These are phyloP conservation scores for Kwoniella sp. DNA, from an alignment of 768 basidiomycete genomes.

Conservation along the genomic window DNA sequence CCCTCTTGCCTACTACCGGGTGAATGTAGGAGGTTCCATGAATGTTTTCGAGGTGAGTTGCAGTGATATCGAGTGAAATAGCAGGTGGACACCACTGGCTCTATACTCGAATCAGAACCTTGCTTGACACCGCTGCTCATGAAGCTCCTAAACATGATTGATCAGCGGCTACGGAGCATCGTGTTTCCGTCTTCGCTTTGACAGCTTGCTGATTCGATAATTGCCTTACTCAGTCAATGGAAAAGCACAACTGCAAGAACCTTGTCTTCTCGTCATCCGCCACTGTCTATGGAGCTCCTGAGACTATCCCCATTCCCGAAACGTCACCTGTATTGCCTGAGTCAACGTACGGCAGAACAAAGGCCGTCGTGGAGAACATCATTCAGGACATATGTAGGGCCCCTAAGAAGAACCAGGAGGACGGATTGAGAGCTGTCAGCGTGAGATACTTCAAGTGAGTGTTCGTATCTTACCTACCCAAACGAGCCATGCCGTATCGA, in stretches of 20 bases:
- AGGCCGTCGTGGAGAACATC: conserved; percentile 88
- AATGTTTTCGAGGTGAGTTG: conserved; percentile 65
- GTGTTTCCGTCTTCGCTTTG: too few relatives aligned
- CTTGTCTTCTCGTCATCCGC: conserved; percentile 98
- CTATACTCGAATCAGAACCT: too few relatives aligned
- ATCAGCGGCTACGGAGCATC: too few relatives aligned
- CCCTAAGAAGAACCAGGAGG: conserved; percentile 20
- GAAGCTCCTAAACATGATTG: too few relatives aligned
- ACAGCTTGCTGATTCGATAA: too few relatives aligned
- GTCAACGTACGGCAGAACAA: conserved; percentile 94
- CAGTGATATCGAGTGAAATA: too few relatives aligned
- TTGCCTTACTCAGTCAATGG: conserved; percentile 66
- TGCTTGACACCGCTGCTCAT: too few relatives aligned
- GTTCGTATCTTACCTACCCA: background rate
- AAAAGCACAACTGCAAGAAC: conserved; percentile 75
- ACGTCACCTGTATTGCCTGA: conserved; percentile 81
- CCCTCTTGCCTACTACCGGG: conserved; percentile 87
- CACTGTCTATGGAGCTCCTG: conserved; percentile 95
- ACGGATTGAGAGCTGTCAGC: conserved; percentile 64
- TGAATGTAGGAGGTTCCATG: conserved; percentile 88
- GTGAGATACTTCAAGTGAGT: conserved; percentile 89
- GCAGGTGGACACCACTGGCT: too few relatives aligned
- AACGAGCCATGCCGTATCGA: too few relatives aligned
- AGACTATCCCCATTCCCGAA: conserved; percentile 90
- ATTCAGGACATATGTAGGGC: conserved; percentile 75